These are phyloP conservation scores for Jatropha multifida DNA, from an alignment of 441 rosid species.

Conservation along the genomic window DNA sequence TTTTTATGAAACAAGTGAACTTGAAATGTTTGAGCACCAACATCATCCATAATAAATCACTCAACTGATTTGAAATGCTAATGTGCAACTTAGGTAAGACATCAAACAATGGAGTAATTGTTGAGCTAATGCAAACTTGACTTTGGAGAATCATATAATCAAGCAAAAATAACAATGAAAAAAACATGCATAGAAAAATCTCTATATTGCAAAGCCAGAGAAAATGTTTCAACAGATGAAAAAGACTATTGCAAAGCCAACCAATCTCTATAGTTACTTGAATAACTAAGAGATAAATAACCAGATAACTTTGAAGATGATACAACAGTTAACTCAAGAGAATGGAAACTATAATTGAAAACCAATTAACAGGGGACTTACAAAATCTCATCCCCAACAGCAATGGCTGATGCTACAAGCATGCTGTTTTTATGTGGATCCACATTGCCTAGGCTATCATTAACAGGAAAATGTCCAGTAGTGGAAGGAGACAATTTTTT, in stretches of 20 bases:
- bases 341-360: constrained; percentile 8
- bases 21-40: neutral
- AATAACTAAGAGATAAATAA: neutral
- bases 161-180: neutral
- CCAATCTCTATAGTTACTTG: neutral
- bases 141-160: neutral
- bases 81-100: neutral
- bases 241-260: constrained; percentile 7
- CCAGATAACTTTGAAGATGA: neutral
- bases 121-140: constrained; percentile 3
- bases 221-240: neutral
- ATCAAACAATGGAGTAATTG: neutral
- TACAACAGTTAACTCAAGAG: constrained; percentile 2
- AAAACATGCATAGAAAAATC: neutral
- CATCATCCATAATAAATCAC: neutral
- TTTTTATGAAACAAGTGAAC: neutral
- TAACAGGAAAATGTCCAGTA: constrained; percentile 21
- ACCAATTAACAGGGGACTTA: constrained; percentile 48
- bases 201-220: neutral
- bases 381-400: constrained; percentile 99
- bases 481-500: constrained; percentile 48
- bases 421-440: constrained; percentile 47
- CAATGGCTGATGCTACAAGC: constrained; percentile 64
- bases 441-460: constrained; percentile 36
- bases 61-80: neutral